Base-by-base conservation (phyloP, 768 basidiomycete genomes). In the Boletus edulis region DNA sequence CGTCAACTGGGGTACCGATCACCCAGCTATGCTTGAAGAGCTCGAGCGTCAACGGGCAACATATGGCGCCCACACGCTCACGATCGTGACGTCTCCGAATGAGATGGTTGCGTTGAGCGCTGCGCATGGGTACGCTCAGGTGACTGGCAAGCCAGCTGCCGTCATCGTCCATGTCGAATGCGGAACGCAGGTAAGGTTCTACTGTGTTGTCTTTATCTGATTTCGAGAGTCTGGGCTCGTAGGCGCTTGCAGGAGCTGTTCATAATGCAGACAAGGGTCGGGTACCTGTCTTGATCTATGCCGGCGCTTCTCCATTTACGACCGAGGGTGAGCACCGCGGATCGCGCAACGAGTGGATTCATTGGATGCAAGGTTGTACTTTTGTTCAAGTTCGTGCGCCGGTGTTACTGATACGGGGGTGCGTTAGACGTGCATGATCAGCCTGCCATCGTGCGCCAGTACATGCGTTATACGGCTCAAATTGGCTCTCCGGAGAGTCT, bases 1-100 rank as follows among this genome's bases (percentile, higher is more conserved):
- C 62, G 85, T 83, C 17, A 89, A 89, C 72, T 88, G 87, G 83
- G 88, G 87, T 2, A 86, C 84, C 1, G 87, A 90, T 60, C 87
- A 89, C 60, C 84, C 86, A 0, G 86, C 82, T 0, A 66, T 90
- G 14, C 75, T 89, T 24, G 87, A 89, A 60, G 87, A 88, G 31
- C 75, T 90, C 11, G 78, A 80, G 51, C 73, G 83, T 18, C 83
- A 86, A 56, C 76, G 82, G 3, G 63, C 67, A 6, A 51, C 62
- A 7, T 41, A 65, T 27, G 74, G 75, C 3, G 57, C 67, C 20
- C 78, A 80, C 1, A 49, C 68, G 3, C 75, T 80, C n/a, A 67
- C 75, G 54, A 78, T 90, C 46, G 73, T 89, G 20, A 88, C 82
- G 3, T 86, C 83, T 54, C 87, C 87, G 0, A 88, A 87, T 53